These are phyloP conservation scores for Gypsophila paniculata DNA, from an alignment of 179 eudicot species.

Conservation along the genomic window DNA sequence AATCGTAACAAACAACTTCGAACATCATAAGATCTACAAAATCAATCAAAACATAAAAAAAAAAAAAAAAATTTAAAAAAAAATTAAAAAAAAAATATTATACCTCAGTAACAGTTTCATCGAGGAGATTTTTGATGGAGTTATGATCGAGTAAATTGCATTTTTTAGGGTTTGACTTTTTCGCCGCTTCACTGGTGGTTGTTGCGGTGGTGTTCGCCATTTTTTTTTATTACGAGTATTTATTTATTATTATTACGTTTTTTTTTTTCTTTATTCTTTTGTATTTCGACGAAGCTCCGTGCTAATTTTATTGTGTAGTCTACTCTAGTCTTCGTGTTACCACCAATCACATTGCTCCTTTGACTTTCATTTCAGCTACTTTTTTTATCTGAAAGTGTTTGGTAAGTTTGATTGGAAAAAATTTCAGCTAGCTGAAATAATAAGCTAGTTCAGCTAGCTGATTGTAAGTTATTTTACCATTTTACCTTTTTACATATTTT, in stretches of 20 bases:
- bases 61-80: background rate
- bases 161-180: conserved; percentile 55
- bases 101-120: conserved; percentile 70
- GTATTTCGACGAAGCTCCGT: background rate
- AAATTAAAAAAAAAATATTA: background rate
- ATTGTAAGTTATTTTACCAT: too few relatives aligned
- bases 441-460: too few relatives aligned
- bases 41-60: background rate
- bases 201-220: conserved; percentile 1
- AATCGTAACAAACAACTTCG: background rate
- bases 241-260: too few relatives aligned
- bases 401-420: too few relatives aligned
- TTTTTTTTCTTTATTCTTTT: background rate
- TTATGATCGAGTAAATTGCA: conserved; percentile 66
- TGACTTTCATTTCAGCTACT: too few relatives aligned
- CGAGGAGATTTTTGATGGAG: conserved; percentile 70
- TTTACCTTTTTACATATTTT: too few relatives aligned
- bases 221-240: background rate
- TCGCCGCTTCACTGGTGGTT: background rate
- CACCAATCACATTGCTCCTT: conserved; percentile 10
- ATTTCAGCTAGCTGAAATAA: too few relatives aligned
- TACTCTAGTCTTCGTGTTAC: conserved; percentile 8
- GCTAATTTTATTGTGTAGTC: background rate
- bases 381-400: too few relatives aligned
- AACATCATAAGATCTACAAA: background rate